These are phyloP conservation scores for Asparagopsis taxiformis DNA, from an alignment of 31 red algal genomes.

Conservation along the genomic window DNA sequence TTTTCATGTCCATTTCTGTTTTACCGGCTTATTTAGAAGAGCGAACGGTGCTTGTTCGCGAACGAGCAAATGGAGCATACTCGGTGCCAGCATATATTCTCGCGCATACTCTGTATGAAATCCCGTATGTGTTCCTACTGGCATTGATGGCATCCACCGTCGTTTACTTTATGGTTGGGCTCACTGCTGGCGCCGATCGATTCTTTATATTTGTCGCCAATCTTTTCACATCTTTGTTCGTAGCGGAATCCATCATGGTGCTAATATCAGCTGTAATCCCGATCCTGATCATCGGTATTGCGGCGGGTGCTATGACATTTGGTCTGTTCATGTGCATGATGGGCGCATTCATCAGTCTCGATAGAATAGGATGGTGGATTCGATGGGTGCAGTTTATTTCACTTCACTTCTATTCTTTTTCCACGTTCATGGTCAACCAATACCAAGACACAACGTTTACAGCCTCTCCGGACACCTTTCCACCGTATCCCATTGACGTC, in stretches of 20 bases:
- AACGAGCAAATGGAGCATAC: slow-evolving; percentile 61
- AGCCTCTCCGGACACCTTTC: slow-evolving; percentile 53
- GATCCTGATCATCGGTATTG: slow-evolving; percentile 74
- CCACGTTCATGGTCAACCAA: slow-evolving; percentile 74
- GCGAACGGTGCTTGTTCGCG: no score
- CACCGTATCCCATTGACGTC: slow-evolving; percentile 51
- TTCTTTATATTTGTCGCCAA: slow-evolving; percentile 66
- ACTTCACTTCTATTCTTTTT: slow-evolving; percentile 52
- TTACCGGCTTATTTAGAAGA: no score
- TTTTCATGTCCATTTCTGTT: no score
- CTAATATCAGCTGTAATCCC: slow-evolving; percentile 80
- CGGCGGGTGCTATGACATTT: slow-evolving; percentile 62
- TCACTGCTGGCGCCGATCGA: slow-evolving; percentile 13
- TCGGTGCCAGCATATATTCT: slow-evolving; percentile 48
- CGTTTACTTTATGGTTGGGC: slow-evolving; percentile 31
- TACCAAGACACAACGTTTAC: slow-evolving; percentile 36
- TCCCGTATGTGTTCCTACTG: slow-evolving; percentile 39
- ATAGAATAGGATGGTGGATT: slow-evolving; percentile 65
- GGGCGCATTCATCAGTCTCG: slow-evolving; percentile 63
- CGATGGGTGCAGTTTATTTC: slow-evolving; percentile 61
- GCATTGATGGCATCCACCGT: slow-evolving; percentile 47
- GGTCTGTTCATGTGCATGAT: slow-evolving; percentile 74
- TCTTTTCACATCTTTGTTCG: slow-evolving; percentile 58
- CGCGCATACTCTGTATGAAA: slow-evolving; percentile 41
- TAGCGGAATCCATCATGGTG: slow-evolving; percentile 80